These are phyloP conservation scores for Chaetomiaceae sp. DNA, from an alignment of 2,329 filamentous ascomycete species.

Conservation along the genomic window DNA sequence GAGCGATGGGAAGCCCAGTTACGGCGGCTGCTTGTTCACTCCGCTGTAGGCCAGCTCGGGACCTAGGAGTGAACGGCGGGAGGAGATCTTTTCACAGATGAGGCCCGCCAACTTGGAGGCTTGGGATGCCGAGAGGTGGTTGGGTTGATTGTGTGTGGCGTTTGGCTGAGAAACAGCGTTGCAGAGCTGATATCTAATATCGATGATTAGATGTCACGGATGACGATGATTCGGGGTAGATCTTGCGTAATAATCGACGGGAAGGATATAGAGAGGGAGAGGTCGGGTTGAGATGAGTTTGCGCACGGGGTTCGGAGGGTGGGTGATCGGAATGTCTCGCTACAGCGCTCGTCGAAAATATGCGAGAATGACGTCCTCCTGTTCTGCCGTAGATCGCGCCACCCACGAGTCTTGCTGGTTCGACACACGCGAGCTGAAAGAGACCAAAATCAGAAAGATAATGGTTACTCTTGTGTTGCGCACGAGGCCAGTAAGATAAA, in stretches of 20 bases:
- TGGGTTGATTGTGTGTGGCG: slow-evolving; percentile 1
- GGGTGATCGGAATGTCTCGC: background rate
- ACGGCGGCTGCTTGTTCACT: slow-evolving; percentile 96
- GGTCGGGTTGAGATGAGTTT: background rate
- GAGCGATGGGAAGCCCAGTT: slow-evolving; percentile 54
- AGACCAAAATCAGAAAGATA: background rate
- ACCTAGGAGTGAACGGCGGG: slow-evolving; percentile 84
- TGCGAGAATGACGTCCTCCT: slow-evolving; percentile 1
- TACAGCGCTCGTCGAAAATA: background rate
- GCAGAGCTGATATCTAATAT: background rate
- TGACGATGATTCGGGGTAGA: background rate
- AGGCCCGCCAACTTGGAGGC: slow-evolving; percentile 38
- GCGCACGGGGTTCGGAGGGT: background rate
- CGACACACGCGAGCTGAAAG: background rate
- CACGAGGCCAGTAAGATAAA: background rate
- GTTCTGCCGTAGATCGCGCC: background rate
- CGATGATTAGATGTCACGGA: background rate
- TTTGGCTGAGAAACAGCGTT: slow-evolving; percentile 1
- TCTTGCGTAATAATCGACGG: background rate
- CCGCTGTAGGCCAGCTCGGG: slow-evolving; percentile 91
- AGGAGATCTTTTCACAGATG: slow-evolving; percentile 61
- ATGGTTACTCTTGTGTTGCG: background rate
- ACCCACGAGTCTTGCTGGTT: background rate
- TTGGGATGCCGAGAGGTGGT: slow-evolving; percentile 15
- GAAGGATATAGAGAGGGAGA: background rate